Conservation (phyloP, 2,329 filamentous ascomycete genomes). For the Monosporascus sp. region DNA sequence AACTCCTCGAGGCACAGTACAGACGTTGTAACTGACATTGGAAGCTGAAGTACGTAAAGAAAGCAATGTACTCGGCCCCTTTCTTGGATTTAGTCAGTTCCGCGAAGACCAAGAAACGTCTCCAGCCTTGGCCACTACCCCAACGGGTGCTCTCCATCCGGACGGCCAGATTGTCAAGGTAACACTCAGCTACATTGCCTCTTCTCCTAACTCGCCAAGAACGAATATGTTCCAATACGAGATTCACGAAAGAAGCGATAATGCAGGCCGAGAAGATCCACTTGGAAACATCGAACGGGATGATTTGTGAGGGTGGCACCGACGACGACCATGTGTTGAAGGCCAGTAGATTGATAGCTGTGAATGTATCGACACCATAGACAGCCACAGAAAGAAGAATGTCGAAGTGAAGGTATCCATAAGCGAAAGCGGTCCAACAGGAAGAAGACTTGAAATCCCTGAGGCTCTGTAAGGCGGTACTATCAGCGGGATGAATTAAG, state of each 20-base stretch:
- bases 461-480: conserved; percentile 34
- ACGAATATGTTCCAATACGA: conserved; percentile 73
- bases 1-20: not conserved
- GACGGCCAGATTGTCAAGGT: conserved; percentile 81
- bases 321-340: conserved; percentile 87
- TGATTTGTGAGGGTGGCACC: conserved; percentile 63
- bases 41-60: conserved; percentile 83
- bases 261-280: conserved; percentile 96
- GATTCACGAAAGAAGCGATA: conserved; percentile 79
- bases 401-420: conserved; percentile 78
- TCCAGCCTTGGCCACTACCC: conserved; percentile 72
- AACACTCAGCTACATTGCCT: conserved; percentile 85
- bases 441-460: conserved; percentile 80
- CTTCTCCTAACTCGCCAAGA: conserved; percentile 76
- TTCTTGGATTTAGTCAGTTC: conserved; percentile 88
- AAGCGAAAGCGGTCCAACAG: conserved; percentile 72
- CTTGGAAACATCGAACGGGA: conserved; percentile 74
- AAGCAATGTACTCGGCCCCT: conserved; percentile 80
- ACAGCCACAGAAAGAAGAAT: conserved; percentile 75
- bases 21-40: conserved; percentile 43
- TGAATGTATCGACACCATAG: conserved; percentile 88
- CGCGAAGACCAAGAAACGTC: conserved; percentile 86
- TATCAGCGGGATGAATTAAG: conserved; percentile 2
- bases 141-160: conserved; percentile 78
- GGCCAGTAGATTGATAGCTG: conserved; percentile 81